A percentile compares a stretch with the other conserved stretches of the same genome.
Conservation (phyloP, 2,329 filamentous ascomycete species). For the Claviceps digitariae region DNA sequence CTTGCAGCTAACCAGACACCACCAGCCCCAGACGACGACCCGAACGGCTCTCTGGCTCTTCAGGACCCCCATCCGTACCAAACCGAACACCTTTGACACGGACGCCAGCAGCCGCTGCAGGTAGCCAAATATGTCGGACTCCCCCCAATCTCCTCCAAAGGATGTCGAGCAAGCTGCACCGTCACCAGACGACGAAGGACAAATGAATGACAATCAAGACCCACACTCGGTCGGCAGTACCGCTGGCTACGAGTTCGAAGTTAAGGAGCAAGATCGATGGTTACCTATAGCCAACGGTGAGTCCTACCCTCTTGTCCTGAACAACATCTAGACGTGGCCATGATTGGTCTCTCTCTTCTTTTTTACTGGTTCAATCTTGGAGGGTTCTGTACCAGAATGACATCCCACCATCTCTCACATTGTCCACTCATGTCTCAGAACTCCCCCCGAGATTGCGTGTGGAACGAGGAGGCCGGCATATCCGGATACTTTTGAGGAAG, state of each 20-base stretch:
- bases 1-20: conserved; percentile 35
- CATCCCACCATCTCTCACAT: conserved; percentile 19
- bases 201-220: conserved; percentile 80
- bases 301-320: conserved; percentile 30
- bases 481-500: conserved; percentile 36
- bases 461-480: conserved; percentile 34
- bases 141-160: conserved; percentile 76
- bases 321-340: conserved; percentile 3
- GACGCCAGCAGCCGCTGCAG: conserved; percentile 51
- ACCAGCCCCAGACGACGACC: conserved; percentile 12
- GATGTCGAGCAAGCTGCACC: conserved; percentile 88
- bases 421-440: conserved; percentile 44
- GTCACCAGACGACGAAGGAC: conserved; percentile 86
- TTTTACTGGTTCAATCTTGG: neutral
- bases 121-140: conserved; percentile 84
- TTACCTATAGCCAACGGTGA: conserved; percentile 99
- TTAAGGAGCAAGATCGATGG: conserved; percentile 99
- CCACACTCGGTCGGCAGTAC: conserved; percentile 56
- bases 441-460: conserved; percentile 37
- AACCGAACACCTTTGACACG: conserved; percentile 43
- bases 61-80: conserved; percentile 35
- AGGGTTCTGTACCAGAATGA: conserved; percentile 9
- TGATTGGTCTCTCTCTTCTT: neutral
- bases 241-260: conserved; percentile 78
- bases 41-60: conserved; percentile 28